These are phyloP conservation scores for Toxoplasma gondii DNA, from an alignment of 169 alveolate species.

Conservation along the genomic window DNA sequence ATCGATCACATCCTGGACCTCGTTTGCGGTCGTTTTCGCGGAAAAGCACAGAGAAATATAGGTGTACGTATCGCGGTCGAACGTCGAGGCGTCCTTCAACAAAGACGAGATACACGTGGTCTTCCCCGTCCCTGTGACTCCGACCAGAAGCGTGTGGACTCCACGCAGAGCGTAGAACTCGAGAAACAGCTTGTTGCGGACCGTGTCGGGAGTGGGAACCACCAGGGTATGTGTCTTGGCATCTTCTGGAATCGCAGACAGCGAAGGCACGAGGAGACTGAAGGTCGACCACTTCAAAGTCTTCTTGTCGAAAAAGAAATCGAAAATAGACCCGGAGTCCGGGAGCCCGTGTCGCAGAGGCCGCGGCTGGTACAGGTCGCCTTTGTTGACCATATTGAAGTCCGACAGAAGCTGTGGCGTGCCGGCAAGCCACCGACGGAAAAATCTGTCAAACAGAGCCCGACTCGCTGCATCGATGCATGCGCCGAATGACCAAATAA, in stretches of 20 bases:
- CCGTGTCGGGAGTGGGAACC: conserved; percentile 90
- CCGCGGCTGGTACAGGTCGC: not conserved
- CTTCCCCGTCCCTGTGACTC: conserved; percentile 94
- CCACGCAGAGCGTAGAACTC: conserved; percentile 77
- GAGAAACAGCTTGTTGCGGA: conserved; percentile 85
- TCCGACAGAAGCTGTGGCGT: not conserved
- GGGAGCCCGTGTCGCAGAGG: conserved; percentile 33
- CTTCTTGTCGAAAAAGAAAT: conserved; percentile 62
- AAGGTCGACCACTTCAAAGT: conserved; percentile 71
- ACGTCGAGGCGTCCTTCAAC: conserved; percentile 74
- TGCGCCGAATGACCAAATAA: conserved; percentile 57
- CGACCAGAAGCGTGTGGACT: conserved; percentile 87
- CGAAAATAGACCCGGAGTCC: conserved; percentile 69
- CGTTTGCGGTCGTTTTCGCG: conserved; percentile 93
- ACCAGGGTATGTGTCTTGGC: conserved; percentile 85
- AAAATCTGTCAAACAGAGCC: conserved; percentile 17
- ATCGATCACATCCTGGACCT: conserved; percentile 92
- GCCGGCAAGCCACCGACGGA: conserved; percentile 15
- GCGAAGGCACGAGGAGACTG: conserved; percentile 63
- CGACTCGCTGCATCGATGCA: conserved; percentile 41
- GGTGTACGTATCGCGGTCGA: conserved; percentile 76
- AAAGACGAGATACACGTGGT: conserved; percentile 81
- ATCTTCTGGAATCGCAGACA: conserved; percentile 68
- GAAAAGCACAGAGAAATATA: conserved; percentile 89
- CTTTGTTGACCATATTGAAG: not conserved